phyloP scores from a whole-genome alignment of 257 asterid genomes.

The Leptodermis oblonga region DNA sequence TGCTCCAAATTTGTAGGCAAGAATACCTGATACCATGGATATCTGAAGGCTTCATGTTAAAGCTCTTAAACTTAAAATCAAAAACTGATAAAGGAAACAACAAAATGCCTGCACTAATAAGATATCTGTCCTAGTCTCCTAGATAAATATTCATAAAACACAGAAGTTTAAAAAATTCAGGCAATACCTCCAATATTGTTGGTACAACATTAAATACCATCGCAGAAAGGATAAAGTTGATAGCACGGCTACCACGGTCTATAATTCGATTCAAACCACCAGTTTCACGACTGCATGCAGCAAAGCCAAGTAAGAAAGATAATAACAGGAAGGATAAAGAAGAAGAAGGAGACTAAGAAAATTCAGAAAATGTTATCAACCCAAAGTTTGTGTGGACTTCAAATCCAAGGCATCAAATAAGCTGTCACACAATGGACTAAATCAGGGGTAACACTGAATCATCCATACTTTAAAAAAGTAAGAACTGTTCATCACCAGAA shows the following conservation, averaged over 20 bases:
- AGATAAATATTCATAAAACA: slow-evolving; percentile 4
- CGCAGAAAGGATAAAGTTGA: slow-evolving; percentile 85
- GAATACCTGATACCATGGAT: slow-evolving; percentile 94
- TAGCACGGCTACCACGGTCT: slow-evolving; percentile 99
- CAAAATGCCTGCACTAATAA: slow-evolving; percentile 5
- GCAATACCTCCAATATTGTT: slow-evolving; percentile 75
- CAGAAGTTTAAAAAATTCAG: background rate
- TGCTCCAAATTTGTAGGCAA: slow-evolving; percentile 96
- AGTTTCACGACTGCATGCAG: slow-evolving; percentile 81
- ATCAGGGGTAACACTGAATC: background rate
- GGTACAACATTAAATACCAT: slow-evolving; percentile 97
- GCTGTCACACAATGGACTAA: background rate
- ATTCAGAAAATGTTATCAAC: background rate
- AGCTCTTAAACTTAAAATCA: slow-evolving; percentile 21
- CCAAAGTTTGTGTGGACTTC: too few relatives aligned
- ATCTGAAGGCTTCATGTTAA: slow-evolving; percentile 61
- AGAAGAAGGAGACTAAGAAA: background rate
- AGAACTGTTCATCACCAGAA: too few relatives aligned
- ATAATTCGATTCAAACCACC: slow-evolving; percentile 92
- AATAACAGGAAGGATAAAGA: background rate
- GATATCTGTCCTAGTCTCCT: background rate
- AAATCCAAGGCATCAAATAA: too few relatives aligned
- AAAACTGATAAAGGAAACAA: slow-evolving; percentile 17
- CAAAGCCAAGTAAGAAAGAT: slow-evolving; percentile 13
- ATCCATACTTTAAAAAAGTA: too few relatives aligned